Base-by-base conservation (phyloP, 1,139 yeast species). In the Taphrina betulina region DNA sequence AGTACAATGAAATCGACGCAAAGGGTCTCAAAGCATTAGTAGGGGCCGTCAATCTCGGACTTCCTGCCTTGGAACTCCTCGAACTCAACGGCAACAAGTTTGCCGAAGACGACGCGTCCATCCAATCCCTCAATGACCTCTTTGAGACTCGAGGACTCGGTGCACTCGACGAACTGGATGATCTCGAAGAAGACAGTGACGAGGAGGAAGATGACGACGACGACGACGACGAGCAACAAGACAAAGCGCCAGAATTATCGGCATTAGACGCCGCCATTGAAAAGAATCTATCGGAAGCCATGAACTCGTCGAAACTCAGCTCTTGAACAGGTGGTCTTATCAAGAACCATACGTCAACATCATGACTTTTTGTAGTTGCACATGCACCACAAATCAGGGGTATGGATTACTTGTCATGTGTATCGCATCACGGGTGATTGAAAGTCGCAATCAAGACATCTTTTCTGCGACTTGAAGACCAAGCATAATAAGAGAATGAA, bases 11-110 rank as follows among this genome's bases (percentile, higher is more conserved):
- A 71, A 79, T 94, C 65, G 87, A 83, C 62, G 76, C 78, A 38
- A 77, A 77, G 40, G 78, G 92, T 8, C 76, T 92, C 64, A 73
- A 75, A 51, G 68, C 78, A 22, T 74, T 92, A 59, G 77, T 75
- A 45, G 71, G 73, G 14, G 81, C 82, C 28, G 72, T 83, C 63
- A 69, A 75, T 57, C 64, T 71, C 31, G 79, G 80, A 53, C 73
- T 90, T 63, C 85, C 88, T 50, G 74, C 75, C 38, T 75, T 92
- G 68, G 74, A 79, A 65, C 58, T 65, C 12, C 75, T 92, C 64
- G 97, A 94, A 73, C 78, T 92, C 62, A 92, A 92, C 66, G 99
- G 99, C 67, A 92, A 92, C 72, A 77, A 86, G 67, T 85, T 92
- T 60, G 82, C 84, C 46, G 95, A 88, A 65, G 96, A 89, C 63